Conservation (phyloP, 2,329 filamentous ascomycete genomes). For the Monilinia polystroma region DNA sequence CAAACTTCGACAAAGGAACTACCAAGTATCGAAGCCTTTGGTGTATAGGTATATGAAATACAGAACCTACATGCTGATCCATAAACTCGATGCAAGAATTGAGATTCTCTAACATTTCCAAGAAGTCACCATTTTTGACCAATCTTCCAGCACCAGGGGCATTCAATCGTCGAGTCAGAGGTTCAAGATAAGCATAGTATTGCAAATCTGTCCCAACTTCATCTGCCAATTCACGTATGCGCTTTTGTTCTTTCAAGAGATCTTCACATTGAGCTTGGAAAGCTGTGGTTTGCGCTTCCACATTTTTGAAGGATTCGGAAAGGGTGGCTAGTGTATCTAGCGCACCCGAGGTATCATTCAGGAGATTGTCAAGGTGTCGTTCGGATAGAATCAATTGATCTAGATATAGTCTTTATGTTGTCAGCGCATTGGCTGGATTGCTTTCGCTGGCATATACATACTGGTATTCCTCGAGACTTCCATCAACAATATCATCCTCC, state of each 20-base stretch:
- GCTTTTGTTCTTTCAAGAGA: constrained; percentile 76
- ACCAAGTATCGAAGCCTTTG: background rate
- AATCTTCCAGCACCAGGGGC: constrained; percentile 84
- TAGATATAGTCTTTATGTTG: constrained; percentile 62
- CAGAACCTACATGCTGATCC: constrained; percentile 68
- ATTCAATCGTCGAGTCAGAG: constrained; percentile 84
- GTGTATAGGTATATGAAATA: background rate
- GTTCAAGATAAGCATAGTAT: constrained; percentile 92
- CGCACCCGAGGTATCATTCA: constrained; percentile 73
- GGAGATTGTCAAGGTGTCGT: constrained; percentile 75
- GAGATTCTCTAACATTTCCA: constrained; percentile 81
- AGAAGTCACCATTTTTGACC: constrained; percentile 80
- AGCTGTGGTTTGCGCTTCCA: constrained; percentile 86
- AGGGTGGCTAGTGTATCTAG: constrained; percentile 74
- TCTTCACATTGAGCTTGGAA: constrained; percentile 93
- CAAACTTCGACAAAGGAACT: background rate
- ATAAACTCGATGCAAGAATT: constrained; percentile 94
- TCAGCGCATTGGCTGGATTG: constrained; percentile 12
- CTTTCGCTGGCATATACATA: constrained; percentile 46
- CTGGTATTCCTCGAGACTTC: constrained; percentile 83
- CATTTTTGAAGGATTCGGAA: constrained; percentile 80
- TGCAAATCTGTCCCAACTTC: constrained; percentile 87
- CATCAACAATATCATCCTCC: constrained; percentile 69
- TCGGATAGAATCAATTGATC: constrained; percentile 80
- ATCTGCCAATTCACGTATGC: constrained; percentile 75